Evolutionary conservation across 192 early-diverging fungal species (phyloP), one percentile per base, ranked within the genome.

Genomic region (Paraglomus brasilianum): DNA sequence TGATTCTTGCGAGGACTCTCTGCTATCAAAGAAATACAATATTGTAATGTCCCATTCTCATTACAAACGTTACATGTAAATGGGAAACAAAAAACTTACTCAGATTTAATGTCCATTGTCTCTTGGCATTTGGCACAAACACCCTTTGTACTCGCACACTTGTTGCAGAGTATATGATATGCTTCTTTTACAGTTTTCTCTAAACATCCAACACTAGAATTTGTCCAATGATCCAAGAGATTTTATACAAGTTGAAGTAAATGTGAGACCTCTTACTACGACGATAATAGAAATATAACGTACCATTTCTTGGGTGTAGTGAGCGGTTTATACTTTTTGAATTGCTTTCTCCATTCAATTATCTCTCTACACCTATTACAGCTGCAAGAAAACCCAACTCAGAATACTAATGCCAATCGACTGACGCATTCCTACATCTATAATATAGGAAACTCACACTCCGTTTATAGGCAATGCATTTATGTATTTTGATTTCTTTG

Each of bases 291-390:
- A n/a, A n/a, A n/a, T n/a, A n/a, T n/a, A n/a, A 40, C 73, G 75
- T 76, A 91, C 91, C 92, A 99, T 71, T 90, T 93, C 77, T 95
- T 95, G 61, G 91, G 85, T 22, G 82, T 83, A 21, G 94, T 94
- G 72, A 99, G 85, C 42, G 95, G 93, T 84, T 97, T 99, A 82
- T 99, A 99, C 79, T 97, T 95, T 75, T 89, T 89, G 83, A 92
- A 94, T 77, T 92, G 90, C 77, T 99, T 96, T 58, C 91, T 82
- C 89, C 88, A 92, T 77, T 86, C 70, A 22, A 93, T 82, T 44
- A 91, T 85, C 50, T 92, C 89, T 15, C 85, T 87, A 77, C 89
- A 92, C 48, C 84, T 79, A 55, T 84, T 71, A 73, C 89, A 92
- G 47, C 66, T 69, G 47, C 8, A 21, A 45, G 7, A 55, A 72